Evolutionary conservation across 2,329 filamentous ascomycete genomes (phyloP).

Genomic region (Colletotrichum higginsianum): DNA sequence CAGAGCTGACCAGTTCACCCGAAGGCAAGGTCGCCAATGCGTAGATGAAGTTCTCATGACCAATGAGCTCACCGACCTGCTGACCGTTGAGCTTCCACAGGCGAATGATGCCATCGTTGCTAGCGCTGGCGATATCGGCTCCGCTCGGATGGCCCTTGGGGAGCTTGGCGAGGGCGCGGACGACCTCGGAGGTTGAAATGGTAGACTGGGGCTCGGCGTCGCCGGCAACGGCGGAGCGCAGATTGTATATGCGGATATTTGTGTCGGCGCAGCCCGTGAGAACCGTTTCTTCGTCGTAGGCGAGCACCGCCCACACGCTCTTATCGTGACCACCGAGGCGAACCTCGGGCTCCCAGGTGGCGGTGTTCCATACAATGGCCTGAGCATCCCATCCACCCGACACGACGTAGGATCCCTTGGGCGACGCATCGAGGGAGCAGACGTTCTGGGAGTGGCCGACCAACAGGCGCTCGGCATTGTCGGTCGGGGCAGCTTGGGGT

Average conservation of each 20-base stretch:
- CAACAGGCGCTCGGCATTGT: constrained; percentile 88
- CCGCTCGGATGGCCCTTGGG: constrained; percentile 82
- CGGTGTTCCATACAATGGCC: constrained; percentile 88
- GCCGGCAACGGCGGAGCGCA: constrained; percentile 72
- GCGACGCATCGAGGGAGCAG: constrained; percentile 85
- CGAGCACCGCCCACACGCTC: constrained; percentile 92
- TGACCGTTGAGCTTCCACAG: constrained; percentile 88
- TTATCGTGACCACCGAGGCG: constrained; percentile 79
- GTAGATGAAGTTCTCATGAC: constrained; percentile 97
- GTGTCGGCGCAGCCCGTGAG: constrained; percentile 96
- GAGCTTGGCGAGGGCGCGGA: constrained; percentile 90
- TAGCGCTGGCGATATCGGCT: constrained; percentile 94
- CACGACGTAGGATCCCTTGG: constrained; percentile 80
- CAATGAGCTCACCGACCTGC: constrained; percentile 82
- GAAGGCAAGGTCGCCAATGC: constrained; percentile 82
- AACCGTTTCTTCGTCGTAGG: constrained; percentile 83
- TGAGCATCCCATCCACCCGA: constrained; percentile 96
- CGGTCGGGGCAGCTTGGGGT: constrained; percentile 75
- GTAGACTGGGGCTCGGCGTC: constrained; percentile 67
- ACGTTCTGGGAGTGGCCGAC: constrained; percentile 91
- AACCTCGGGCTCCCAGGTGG: constrained; percentile 84
- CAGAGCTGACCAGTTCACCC: constrained; percentile 90
- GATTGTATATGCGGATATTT: constrained; percentile 86
- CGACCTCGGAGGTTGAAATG: constrained; percentile 82
- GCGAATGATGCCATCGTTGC: constrained; percentile 91